Base-by-base conservation (phyloP, 2,329 filamentous ascomycete genomes). In the Curvularia eragrostidis region DNA sequence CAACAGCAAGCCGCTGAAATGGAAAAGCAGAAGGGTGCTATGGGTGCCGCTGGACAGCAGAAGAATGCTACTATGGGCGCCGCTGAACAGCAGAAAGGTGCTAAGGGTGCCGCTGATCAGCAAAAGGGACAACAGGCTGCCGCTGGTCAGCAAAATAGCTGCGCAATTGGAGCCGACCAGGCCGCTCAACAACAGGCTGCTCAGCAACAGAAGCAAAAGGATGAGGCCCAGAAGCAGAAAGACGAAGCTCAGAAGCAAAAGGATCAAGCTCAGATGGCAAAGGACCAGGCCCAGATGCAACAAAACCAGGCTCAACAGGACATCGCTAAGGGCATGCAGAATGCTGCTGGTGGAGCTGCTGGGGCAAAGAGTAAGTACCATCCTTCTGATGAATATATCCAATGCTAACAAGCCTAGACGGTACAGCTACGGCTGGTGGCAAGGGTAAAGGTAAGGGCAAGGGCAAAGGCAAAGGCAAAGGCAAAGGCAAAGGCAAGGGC, bases 391-490 rank as follows among this genome's bases (percentile, higher is more conserved):
- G 3, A 43, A 1, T 13, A 4, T 2, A 26, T 19, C 19, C 19
- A 28, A 10, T 34, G 56, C 59, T 51, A 52, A 49, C 32, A 21
- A 26, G 18, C n/a, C 9, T 39, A 60, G 64, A 63, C 26, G 55
- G 51, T 24, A 59, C 64, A 24, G 62, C 32, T 13, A n/a, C 21
- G 9, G 46, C 30, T 34, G 55, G 54, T 6, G 49, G 54, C 19
- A 52, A 59, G 12, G 62, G 60, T 39, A 61, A 63, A 5, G 52
- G 50, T 18, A 58, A 64, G n/a, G 56, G 32, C 21, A 62, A 62
- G n/a, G n/a, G n/a, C n/a, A n/a, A n/a, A n/a, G n/a, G n/a, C n/a
- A n/a, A n/a, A n/a, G n/a, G n/a, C n/a, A n/a, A n/a, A n/a, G n/a
- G n/a, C n/a, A n/a, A n/a, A n/a, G n/a, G n/a, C n/a, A n/a, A n/a